Evolutionary conservation across 2,329 filamentous ascomycete species (phyloP).

Genomic region (Camillea tinctor): DNA sequence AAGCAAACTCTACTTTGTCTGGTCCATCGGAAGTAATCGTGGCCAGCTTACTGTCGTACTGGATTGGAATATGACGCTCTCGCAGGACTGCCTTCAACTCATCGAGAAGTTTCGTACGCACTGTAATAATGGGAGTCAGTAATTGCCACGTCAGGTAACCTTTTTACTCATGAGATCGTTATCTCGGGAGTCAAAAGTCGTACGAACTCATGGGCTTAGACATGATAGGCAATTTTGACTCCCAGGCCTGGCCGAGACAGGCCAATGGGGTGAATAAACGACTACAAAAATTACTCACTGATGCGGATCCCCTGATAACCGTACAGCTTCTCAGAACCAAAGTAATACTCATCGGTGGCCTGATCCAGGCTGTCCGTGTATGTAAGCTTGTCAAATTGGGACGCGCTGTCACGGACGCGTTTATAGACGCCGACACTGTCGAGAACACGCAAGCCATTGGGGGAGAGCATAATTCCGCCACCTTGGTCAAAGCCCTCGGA

Average conservation of each 20-base stretch:
- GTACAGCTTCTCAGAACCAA: slow-evolving; percentile 47
- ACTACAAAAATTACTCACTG: too few relatives aligned
- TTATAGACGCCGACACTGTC: slow-evolving; percentile 49
- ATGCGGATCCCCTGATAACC: slow-evolving; percentile 55
- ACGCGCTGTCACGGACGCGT: slow-evolving; percentile 43
- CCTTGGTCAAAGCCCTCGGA: slow-evolving; percentile 44
- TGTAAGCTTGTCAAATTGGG: slow-evolving; percentile 50
- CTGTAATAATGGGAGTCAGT: too few relatives aligned
- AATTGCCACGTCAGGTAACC: too few relatives aligned
- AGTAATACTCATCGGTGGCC: slow-evolving; percentile 42
- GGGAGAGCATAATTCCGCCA: slow-evolving; percentile 58
- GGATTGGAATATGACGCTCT: slow-evolving; percentile 40
- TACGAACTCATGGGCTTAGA: too few relatives aligned
- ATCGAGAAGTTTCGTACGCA: slow-evolving; percentile 50
- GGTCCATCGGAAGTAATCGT: slow-evolving; percentile 41
- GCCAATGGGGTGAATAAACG: too few relatives aligned
- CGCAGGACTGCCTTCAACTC: slow-evolving; percentile 43
- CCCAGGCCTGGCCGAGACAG: too few relatives aligned
- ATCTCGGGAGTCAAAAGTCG: too few relatives aligned
- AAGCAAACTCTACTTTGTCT: slow-evolving; percentile 43
- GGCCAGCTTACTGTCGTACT: slow-evolving; percentile 48
- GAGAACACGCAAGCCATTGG: slow-evolving; percentile 56
- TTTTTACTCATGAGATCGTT: too few relatives aligned
- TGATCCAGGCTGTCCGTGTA: slow-evolving; percentile 40
- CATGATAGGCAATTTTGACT: too few relatives aligned